phyloP scores from a whole-genome alignment of 192 early-diverging fungal species.

The Backusella macrospora region DNA sequence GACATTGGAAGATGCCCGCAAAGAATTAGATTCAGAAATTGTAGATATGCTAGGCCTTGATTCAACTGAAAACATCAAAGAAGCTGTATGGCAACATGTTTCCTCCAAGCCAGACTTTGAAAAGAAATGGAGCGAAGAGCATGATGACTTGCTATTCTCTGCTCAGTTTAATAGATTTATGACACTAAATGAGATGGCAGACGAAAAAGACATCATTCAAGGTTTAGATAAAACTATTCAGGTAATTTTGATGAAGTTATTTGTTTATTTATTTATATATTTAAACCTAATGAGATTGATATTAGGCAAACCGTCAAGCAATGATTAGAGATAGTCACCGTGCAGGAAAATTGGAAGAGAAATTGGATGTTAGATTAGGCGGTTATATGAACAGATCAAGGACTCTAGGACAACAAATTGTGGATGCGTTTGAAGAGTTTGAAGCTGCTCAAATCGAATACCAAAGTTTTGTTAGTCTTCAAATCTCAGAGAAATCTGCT shows the following conservation, averaged over 20 bases:
- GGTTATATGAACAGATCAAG: constrained; percentile 80
- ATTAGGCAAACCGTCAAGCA: constrained; percentile 58
- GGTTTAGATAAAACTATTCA: constrained; percentile 42
- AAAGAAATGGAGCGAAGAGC: constrained; percentile 29
- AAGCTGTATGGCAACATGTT: constrained; percentile 39
- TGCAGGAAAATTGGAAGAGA: constrained; percentile 88
- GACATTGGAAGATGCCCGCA: constrained; percentile 57
- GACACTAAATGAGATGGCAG: constrained; percentile 31
- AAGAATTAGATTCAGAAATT: constrained; percentile 55
- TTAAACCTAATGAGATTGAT: background rate
- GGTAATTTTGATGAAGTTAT: constrained; percentile 21
- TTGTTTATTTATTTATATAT: background rate
- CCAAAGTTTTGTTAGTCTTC: constrained; percentile 60
- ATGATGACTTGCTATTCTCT: constrained; percentile 43
- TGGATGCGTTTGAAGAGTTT: constrained; percentile 57
- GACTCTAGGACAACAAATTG: constrained; percentile 63
- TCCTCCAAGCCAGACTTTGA: constrained; percentile 43
- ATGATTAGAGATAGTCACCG: constrained; percentile 77
- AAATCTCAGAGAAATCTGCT: constrained; percentile 58
- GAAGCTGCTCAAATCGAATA: constrained; percentile 62
- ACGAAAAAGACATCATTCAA: constrained; percentile 38
- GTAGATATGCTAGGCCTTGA: constrained; percentile 22
- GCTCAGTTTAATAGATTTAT: constrained; percentile 37
- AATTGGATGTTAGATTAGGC: constrained; percentile 75
- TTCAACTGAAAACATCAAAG: constrained; percentile 39